Evolutionary conservation across 768 basidiomycete species (phyloP).

Genomic region (Roridomyces roridus): DNA sequence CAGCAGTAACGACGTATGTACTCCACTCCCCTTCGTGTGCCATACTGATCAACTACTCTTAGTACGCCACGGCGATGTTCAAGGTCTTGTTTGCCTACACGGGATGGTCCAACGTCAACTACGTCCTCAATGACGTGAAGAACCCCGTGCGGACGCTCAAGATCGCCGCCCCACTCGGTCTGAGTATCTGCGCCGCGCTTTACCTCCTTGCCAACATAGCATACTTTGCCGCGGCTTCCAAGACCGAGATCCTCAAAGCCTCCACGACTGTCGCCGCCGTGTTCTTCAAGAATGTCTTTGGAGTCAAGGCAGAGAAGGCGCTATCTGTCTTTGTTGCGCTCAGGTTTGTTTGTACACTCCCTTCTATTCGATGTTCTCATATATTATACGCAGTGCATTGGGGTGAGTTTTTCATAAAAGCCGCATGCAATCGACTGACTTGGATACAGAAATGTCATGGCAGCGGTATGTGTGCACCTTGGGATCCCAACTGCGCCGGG

Average conservation of each 20-base stretch:
- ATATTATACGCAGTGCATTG: slow-evolving; percentile 17
- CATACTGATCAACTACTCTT: slow-evolving; percentile 28
- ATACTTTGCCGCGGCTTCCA: slow-evolving; percentile 60
- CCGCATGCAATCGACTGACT: no score
- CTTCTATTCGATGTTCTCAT: background rate
- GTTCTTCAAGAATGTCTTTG: slow-evolving; percentile 67
- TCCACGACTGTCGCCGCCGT: slow-evolving; percentile 65
- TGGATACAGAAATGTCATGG: no score
- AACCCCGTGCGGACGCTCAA: slow-evolving; percentile 66
- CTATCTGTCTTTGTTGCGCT: slow-evolving; percentile 64
- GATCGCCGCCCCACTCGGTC: slow-evolving; percentile 64
- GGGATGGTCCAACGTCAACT: slow-evolving; percentile 53
- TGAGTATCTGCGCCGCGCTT: slow-evolving; percentile 56
- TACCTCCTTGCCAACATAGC: slow-evolving; percentile 65
- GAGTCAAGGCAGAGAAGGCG: slow-evolving; percentile 54
- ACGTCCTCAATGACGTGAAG: slow-evolving; percentile 66
- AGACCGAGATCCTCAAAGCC: slow-evolving; percentile 52
- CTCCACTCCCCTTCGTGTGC: background rate
- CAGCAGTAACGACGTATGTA: slow-evolving; percentile 43
- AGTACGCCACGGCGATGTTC: slow-evolving; percentile 69
- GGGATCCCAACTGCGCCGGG: no score
- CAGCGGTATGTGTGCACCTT: no score
- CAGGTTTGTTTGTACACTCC: slow-evolving; percentile 39
- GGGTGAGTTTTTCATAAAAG: no score
- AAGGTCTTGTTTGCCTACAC: slow-evolving; percentile 52